A percentile compares a stretch with the other conserved stretches of the same genome.
Evolutionary conservation across 2,329 filamentous ascomycete genomes (phyloP).

Genomic region (Diaporthe citrichinensis): DNA sequence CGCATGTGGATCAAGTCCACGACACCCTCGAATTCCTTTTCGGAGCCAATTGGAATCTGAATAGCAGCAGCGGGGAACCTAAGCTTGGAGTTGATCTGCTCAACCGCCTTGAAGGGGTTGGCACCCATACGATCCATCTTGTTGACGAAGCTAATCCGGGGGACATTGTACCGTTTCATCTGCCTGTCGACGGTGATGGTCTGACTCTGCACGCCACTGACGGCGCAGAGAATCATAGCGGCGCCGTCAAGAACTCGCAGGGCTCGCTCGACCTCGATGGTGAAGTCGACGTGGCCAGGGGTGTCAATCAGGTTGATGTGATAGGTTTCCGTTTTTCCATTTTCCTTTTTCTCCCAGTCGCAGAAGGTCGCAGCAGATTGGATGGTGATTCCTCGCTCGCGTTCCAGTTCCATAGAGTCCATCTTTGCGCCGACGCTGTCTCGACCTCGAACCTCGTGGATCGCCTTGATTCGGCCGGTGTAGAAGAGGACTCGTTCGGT

Average conservation of each 20-base stretch:
- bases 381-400: constrained; percentile 99
- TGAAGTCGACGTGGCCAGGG: constrained; percentile 98
- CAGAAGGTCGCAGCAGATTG: constrained; percentile 98
- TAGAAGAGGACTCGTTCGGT: constrained; percentile 99
- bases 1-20: constrained; percentile 95
- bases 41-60: constrained; percentile 92
- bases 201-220: constrained; percentile 96
- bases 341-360: constrained; percentile 91
- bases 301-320: constrained; percentile 99
- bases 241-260: constrained; percentile 95
- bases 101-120: constrained; percentile 97
- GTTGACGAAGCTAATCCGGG: constrained; percentile 96
- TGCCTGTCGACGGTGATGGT: constrained; percentile 98
- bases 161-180: constrained; percentile 98
- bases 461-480: constrained; percentile 95
- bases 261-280: constrained; percentile 97
- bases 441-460: constrained; percentile 96
- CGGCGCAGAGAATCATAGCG: constrained; percentile 98
- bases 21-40: constrained; percentile 93
- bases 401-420: constrained; percentile 99
- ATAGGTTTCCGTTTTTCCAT: constrained; percentile 90
- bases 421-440: constrained; percentile 98
- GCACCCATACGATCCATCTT: constrained; percentile 99
- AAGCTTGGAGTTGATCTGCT: constrained; percentile 97
- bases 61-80: constrained; percentile 93